These are phyloP conservation scores for Noccaea bulbosa DNA, from an alignment of 345 rosid species.

Conservation along the genomic window DNA sequence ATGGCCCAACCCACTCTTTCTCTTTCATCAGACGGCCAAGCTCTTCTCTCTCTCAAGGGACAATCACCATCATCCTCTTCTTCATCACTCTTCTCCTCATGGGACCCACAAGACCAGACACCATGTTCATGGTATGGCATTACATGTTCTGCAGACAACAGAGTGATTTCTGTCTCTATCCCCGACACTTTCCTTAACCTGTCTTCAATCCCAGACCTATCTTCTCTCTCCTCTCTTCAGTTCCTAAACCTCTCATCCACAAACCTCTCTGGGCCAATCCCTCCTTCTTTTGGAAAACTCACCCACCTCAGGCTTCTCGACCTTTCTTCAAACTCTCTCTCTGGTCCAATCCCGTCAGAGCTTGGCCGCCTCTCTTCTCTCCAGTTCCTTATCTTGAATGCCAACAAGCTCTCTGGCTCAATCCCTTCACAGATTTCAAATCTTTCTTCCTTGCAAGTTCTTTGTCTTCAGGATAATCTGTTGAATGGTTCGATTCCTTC, in stretches of 20 bases:
- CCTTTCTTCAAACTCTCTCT: slow-evolving; percentile 90
- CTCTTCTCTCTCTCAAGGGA: slow-evolving; percentile 61
- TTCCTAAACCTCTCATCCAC: slow-evolving; percentile 91
- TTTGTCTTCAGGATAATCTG: slow-evolving; percentile 87
- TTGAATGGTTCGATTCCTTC: slow-evolving; percentile 85
- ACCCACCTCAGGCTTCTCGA: slow-evolving; percentile 74
- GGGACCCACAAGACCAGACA: slow-evolving; percentile 73
- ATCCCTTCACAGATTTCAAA: slow-evolving; percentile 74
- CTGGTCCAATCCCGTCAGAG: slow-evolving; percentile 71
- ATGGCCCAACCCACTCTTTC: slow-evolving; percentile 46
- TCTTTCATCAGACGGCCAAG: slow-evolving; percentile 81
- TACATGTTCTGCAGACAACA: slow-evolving; percentile 78
- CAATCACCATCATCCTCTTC: slow-evolving; percentile 54
- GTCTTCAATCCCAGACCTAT: slow-evolving; percentile 73
- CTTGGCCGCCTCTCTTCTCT: slow-evolving; percentile 76
- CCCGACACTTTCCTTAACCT: slow-evolving; percentile 86
- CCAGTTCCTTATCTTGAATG: slow-evolving; percentile 80
- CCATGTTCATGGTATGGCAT: slow-evolving; percentile 96
- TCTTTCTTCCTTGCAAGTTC: slow-evolving; percentile 67
- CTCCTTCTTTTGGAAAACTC: slow-evolving; percentile 75
- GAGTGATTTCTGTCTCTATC: slow-evolving; percentile 81
- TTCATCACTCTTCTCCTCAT: slow-evolving; percentile 65
- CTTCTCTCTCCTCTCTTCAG: slow-evolving; percentile 82
- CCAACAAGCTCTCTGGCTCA: slow-evolving; percentile 71
- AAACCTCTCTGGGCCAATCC: slow-evolving; percentile 84